Evolutionary conservation across 257 asterid genomes (phyloP), one percentile per base, ranked within the genome.

Genomic region (Solanum pimpinellifolium): DNA sequence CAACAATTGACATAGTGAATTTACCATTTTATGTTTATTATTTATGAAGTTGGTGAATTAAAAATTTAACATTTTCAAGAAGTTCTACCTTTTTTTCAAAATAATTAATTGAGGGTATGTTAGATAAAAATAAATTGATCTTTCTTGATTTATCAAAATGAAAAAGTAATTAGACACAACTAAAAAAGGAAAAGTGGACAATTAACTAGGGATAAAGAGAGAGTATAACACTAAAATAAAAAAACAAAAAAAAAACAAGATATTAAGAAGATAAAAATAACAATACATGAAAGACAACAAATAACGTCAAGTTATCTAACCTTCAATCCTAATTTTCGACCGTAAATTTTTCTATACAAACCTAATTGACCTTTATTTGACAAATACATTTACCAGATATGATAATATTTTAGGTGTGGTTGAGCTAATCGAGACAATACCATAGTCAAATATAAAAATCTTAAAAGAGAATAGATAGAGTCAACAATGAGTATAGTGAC

Each of bases 191-290:
- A 33, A 33, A 1, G 7, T 5, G 6, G 1, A 37, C 7, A 37
- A 37, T 5, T 37, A 5, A 6, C 1, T 37, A 5, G 39, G 1
- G 1, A 5, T 6, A 35, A 0, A 33, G 7, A 35, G 1, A 37
- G 7, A 35, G 7, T 35, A 62, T 56, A 62, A 60, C 1, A n/a
- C 70, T 62, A 62, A n/a, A 23, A 62, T 23, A 0, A 8, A 60
- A 60, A n/a, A 62, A 25, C 27, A 23, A 0, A 23, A 0, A 8
- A 23, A 62, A n/a, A 62, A 62, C 0, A 23, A 62, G 31, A 62
- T 62, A 62, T 10, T 4, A 4, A 23, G 31, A 62, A 4, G 0
- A 11, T 23, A 23, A 20, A 10, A 60, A 62, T n/a, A 62, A 62
- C 7, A 62, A 62, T 62, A 10, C 2, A 2, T 1, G 11, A 62